Conservation (phyloP, 768 basidiomycete species). For the Podaxis sp. region DNA sequence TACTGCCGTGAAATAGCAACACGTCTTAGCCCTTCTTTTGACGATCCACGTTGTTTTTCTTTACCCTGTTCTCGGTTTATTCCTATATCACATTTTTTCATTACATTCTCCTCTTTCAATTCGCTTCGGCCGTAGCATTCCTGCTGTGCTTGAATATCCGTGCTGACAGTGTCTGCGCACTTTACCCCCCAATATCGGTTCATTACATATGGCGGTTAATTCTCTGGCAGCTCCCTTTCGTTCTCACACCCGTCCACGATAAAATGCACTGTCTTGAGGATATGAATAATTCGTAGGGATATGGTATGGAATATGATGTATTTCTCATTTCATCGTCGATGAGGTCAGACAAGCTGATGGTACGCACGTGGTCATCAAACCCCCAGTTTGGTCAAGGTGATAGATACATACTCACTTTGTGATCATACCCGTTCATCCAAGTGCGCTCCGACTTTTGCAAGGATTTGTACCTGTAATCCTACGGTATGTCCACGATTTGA, state of each 20-base stretch:
- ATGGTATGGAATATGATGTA: background rate
- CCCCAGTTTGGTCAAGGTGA: background rate
- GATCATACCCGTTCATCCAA: background rate
- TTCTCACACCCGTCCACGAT: too few relatives aligned
- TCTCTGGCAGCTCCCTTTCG: background rate
- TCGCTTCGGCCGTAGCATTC: constrained; percentile 6
- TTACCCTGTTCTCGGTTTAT: constrained; percentile 15
- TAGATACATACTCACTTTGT: background rate
- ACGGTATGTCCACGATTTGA: background rate
- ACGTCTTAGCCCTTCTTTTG: background rate
- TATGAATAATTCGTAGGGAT: background rate
- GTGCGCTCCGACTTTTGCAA: too few relatives aligned
- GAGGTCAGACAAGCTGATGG: background rate
- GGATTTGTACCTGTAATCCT: background rate
- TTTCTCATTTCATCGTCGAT: background rate
- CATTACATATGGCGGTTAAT: background rate
- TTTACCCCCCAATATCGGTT: constrained; percentile 1
- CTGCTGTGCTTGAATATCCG: background rate
- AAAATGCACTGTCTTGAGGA: too few relatives aligned
- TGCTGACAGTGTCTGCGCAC: background rate
- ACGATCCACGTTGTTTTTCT: background rate
- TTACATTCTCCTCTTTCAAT: constrained; percentile 11
- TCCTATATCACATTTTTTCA: constrained; percentile 5
- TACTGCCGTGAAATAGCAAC: constrained; percentile 5
- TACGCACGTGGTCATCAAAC: constrained; percentile 7